These are phyloP conservation scores for Sphagnum magellanicum DNA, from an alignment of 228 moss, liverwort and hornwort species.

Conservation along the genomic window DNA sequence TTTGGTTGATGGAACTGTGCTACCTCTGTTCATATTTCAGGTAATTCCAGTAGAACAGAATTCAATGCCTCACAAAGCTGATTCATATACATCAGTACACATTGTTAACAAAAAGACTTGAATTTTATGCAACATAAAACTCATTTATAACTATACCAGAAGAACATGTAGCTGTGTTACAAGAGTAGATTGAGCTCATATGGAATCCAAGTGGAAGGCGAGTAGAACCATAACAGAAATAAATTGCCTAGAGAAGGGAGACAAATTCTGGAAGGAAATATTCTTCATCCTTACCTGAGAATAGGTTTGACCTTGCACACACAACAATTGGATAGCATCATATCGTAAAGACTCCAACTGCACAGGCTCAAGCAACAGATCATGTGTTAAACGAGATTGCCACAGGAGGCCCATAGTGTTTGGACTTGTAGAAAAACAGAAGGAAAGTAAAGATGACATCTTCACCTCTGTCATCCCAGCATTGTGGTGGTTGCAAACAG, in stretches of 20 bases:
- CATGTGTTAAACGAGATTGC: neutral
- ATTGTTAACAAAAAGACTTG: no score
- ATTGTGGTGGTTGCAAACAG: constrained; percentile 84
- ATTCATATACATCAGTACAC: neutral
- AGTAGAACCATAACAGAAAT: no score
- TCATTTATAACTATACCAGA: no score
- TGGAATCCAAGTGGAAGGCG: no score
- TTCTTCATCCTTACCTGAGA: constrained; percentile 52
- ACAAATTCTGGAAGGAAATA: no score
- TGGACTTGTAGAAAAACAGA: neutral
- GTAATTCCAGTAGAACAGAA: constrained; percentile 66
- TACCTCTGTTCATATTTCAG: constrained; percentile 65
- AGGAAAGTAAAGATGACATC: no score
- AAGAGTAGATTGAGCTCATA: no score
- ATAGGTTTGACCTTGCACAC: constrained; percentile 84
- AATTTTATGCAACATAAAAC: no score
- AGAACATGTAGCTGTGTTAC: no score
- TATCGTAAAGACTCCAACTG: constrained; percentile 77
- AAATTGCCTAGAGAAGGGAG: no score
- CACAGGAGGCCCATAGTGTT: neutral
- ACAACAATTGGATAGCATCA: constrained; percentile 96
- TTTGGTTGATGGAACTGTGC: constrained; percentile 83
- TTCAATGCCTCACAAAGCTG: constrained; percentile 64
- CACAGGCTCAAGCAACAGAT: constrained; percentile 14
- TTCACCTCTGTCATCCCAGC: constrained; percentile 87